Evolutionary conservation across 2,329 filamentous ascomycete species (phyloP), one percentile per base, ranked within the genome.

Genomic region (Helminthosporium solani): DNA sequence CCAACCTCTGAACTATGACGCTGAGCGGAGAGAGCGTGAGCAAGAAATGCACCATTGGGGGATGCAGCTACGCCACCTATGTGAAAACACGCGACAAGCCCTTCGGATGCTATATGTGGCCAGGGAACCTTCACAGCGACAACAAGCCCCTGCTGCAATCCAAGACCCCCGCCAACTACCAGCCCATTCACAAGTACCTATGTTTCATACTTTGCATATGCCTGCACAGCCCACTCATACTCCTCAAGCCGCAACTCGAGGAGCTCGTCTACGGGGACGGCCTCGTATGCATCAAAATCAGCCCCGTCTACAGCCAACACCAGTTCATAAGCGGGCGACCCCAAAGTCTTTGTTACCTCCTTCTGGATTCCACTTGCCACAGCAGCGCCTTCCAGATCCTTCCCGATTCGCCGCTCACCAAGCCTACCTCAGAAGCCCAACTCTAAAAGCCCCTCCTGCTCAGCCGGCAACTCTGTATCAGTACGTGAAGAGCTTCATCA

Each of bases 321-420:
- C 37, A 19, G 15, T 14, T 11, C 30, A 19, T 18, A 23, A 19
- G 20, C 43, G 31, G 12, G 15, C 23, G n/a, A 9, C 12, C 20
- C 8, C 19, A 3, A 31, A 14, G n/a, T 33, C 44, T 25, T 39
- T 69, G 6, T 60, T 78, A 25, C 75, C 75, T 35, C 66, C 56
- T 15, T 48, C 54, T 1, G 66, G 66, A 7, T 53, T 52, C 15
- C 38, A 45, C 28, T 69, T 67, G 19, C 50, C 70, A 3, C 67
- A 72, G 47, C 72, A 71, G 25, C 66, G 70, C 9, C 60, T 68
- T 19, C 73, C 77, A 3, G 69, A 76, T 46, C 75, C 79, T 16
- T 63, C 67, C 19, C 60, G 71, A 7, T 73, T 72, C 21, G 77
- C 75, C n/a, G 68, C 85, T 7, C 83, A 86, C 56, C 80, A 84